These are phyloP conservation scores for Cornus kousa DNA, from an alignment of 148 eudicot species.

Conservation along the genomic window DNA sequence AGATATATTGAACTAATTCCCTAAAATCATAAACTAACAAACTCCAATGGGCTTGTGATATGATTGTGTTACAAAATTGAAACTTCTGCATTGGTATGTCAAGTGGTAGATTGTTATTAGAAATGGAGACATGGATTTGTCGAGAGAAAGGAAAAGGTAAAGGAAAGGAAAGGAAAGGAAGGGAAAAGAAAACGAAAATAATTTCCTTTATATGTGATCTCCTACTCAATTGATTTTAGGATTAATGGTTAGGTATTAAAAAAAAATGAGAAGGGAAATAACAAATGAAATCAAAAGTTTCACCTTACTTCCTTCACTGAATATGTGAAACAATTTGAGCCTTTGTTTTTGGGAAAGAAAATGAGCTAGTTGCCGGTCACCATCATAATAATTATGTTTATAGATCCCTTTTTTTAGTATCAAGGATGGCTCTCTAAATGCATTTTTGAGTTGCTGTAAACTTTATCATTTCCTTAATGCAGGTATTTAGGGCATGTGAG, in stretches of 20 bases:
- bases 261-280: no score
- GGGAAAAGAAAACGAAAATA: no score
- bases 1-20: background rate
- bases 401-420: background rate
- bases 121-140: background rate
- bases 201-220: background rate
- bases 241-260: no score
- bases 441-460: background rate
- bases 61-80: no score
- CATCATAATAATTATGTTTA: no score
- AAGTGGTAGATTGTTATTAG: no score
- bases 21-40: background rate
- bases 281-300: no score
- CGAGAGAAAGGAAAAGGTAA: background rate
- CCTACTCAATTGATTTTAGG: background rate
- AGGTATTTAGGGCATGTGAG: slow-evolving; percentile 74
- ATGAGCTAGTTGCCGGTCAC: background rate
- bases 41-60: background rate
- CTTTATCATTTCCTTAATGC: slow-evolving; percentile 16
- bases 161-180: no score
- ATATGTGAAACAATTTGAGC: no score
- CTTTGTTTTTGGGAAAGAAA: background rate
- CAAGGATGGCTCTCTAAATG: background rate
- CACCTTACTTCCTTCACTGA: no score
- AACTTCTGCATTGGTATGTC: background rate